Evolutionary conservation across 2,329 filamentous ascomycete genomes (phyloP).

Genomic region (Nannizziopsis arthrosporioides): DNA sequence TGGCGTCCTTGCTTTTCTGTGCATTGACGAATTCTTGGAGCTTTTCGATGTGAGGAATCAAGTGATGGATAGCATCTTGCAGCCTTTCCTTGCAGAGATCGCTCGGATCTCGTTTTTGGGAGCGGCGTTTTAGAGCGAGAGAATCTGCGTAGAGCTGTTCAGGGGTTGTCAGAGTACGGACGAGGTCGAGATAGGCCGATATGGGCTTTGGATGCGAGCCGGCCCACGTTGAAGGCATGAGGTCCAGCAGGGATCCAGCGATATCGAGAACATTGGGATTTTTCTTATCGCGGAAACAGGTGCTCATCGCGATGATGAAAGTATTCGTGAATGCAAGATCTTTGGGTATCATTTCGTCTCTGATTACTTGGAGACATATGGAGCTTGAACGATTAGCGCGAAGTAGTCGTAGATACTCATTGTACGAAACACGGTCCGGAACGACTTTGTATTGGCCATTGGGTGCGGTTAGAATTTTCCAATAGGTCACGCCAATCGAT

Average conservation of each 20-base stretch:
- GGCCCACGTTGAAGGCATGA: constrained; percentile 22
- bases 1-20: neutral
- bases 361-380: constrained; percentile 49
- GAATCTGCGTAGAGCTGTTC: constrained; percentile 2
- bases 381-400: constrained; percentile 54
- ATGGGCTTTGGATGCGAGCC: constrained; percentile 2
- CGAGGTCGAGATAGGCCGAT: constrained; percentile 8
- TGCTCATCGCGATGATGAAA: constrained; percentile 61
- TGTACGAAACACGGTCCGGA: constrained; percentile 62
- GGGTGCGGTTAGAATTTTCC: constrained; percentile 54
- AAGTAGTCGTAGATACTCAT: constrained; percentile 56
- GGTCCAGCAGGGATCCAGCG: constrained; percentile 49
- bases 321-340: constrained; percentile 40
- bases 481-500: constrained; percentile 60
- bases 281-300: constrained; percentile 63
- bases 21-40: constrained; percentile 1
- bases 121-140: neutral
- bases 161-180: neutral
- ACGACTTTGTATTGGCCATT: constrained; percentile 42
- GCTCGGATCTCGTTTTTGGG: neutral
- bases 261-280: constrained; percentile 58
- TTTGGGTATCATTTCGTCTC: constrained; percentile 38
- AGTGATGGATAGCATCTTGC: constrained; percentile 1
- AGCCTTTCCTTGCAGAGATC: constrained; percentile 5
- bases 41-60: constrained; percentile 2